Percentiles rank a stretch among this genome's conserved stretches.
Evolutionary conservation across 345 rosid species (phyloP).

Genomic region (Balakata baccata): DNA sequence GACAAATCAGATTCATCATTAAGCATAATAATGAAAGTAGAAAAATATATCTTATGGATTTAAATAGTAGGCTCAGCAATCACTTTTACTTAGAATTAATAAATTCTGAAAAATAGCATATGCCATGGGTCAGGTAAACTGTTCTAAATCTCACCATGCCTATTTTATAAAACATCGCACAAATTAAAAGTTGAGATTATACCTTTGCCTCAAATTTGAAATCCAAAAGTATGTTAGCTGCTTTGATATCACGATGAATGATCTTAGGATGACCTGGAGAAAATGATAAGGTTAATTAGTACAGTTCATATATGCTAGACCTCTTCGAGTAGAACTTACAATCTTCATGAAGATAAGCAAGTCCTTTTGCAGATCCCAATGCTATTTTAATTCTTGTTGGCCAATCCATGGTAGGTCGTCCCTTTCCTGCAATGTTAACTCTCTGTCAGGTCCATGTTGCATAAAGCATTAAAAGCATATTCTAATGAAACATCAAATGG

Average conservation of each 20-base stretch:
- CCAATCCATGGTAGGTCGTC: conserved; percentile 74
- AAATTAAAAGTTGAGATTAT: conserved; percentile 1
- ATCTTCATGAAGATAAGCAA: conserved; percentile 96
- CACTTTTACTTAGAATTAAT: too few relatives aligned
- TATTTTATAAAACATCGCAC: background rate
- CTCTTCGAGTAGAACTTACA: conserved; percentile 43
- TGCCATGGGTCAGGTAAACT: background rate
- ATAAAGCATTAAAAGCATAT: too few relatives aligned
- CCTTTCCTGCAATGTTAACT: conserved; percentile 46
- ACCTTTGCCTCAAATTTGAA: conserved; percentile 86
- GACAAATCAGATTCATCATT: background rate
- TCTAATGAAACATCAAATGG: too few relatives aligned
- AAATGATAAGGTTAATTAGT: background rate
- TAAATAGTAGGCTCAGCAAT: background rate
- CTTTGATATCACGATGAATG: conserved; percentile 92
- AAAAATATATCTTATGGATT: background rate
- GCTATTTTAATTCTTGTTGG: conserved; percentile 69
- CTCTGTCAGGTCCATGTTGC: conserved; percentile 11
- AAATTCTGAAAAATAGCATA: background rate
- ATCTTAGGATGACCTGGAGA: conserved; percentile 80
- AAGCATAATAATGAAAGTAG: background rate
- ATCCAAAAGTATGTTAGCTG: conserved; percentile 85
- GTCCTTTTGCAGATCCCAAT: conserved; percentile 85
- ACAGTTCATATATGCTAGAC: too few relatives aligned
- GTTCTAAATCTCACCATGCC: background rate